Evolutionary conservation across 106 monocot genomes (phyloP).

Genomic region (Agapanthus africanus): DNA sequence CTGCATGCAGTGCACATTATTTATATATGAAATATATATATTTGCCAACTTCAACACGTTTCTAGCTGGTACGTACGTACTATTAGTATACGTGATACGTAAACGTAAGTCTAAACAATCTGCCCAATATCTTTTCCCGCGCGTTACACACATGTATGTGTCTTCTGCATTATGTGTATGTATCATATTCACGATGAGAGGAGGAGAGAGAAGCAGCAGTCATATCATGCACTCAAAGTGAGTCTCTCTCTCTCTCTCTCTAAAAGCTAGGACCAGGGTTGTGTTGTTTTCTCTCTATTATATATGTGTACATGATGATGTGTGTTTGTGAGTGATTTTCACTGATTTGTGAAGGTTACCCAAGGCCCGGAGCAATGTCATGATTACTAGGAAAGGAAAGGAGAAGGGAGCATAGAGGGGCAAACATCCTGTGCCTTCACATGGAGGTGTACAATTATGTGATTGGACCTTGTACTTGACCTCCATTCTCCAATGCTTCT

Average conservation of each 20-base stretch:
- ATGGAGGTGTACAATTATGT: not conserved
- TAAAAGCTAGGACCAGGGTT: too few species aligned
- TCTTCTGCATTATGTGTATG: too few species aligned
- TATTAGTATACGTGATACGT: not conserved
- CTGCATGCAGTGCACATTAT: too few species aligned
- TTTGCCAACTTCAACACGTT: not conserved
- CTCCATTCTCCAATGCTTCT: not conserved
- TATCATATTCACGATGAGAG: too few species aligned
- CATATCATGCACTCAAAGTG: too few species aligned
- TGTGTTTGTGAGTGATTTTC: not conserved
- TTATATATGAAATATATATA: too few species aligned
- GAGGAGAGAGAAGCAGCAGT: too few species aligned
- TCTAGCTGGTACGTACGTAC: not conserved
- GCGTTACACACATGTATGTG: not conserved
- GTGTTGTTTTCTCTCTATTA: too few species aligned
- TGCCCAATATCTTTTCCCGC: not conserved
- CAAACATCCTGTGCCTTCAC: not conserved
- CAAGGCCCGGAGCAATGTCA: too few species aligned
- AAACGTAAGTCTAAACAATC: not conserved
- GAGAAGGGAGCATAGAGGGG: not conserved
- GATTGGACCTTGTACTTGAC: not conserved
- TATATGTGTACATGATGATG: too few species aligned
- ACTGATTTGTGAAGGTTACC: not conserved
- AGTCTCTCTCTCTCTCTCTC: not conserved
- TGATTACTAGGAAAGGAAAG: conserved; percentile 2